Evolutionary conservation across 2,329 filamentous ascomycete species (phyloP), one percentile per base, ranked within the genome.

Genomic region (Penicillium sp.): DNA sequence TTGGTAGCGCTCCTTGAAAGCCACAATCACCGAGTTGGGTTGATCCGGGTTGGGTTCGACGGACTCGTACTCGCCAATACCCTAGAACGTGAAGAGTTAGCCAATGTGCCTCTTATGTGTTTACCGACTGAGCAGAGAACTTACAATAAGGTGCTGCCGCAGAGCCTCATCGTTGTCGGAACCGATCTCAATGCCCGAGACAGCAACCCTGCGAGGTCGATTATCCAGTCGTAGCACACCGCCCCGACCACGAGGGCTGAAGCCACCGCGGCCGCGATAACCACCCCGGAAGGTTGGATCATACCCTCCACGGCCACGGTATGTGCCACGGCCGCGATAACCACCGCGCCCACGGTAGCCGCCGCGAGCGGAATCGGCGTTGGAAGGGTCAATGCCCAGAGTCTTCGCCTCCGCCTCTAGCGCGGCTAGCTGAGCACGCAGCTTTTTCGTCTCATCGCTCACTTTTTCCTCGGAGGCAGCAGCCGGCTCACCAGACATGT

Each of bases 221-320:
- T 87, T 87, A 67, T 88, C 85, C 5, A 88, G 76, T 62, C 84
- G 78, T 66, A 82, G 79, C 15, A 85, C 83, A 56, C 79, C 52
- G n/a, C 51, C 38, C 8, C 52, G 41, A 35, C 52, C 52, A 7
- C 52, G 52, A 38, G 52, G 52, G 11, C 7, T 25, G 12, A 55
- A 55, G 39, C 41, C 81, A 35, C 82, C 80, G 28, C 79, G 79
- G 17, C 76, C 73, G 38, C 76, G 73, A 47, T 42, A 53, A 20
- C 52, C 52, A 15, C 52, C 52, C 10, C 52, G 41, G 20, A 22
- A 55, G 4, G 52, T 47, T 48, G 70, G 67, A 37, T 71, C 72
- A 7, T 57, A 61, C n/a, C 67, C 71, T 54, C 77, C 77, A 53
- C 78, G 77, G 3, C 81, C 81, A 48, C 79, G 77, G 67, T 74